Percentiles rank a stretch among this genome's conserved stretches.
Evolutionary conservation across 768 basidiomycete genomes (phyloP).

Genomic region (Wakefieldia striispora): DNA sequence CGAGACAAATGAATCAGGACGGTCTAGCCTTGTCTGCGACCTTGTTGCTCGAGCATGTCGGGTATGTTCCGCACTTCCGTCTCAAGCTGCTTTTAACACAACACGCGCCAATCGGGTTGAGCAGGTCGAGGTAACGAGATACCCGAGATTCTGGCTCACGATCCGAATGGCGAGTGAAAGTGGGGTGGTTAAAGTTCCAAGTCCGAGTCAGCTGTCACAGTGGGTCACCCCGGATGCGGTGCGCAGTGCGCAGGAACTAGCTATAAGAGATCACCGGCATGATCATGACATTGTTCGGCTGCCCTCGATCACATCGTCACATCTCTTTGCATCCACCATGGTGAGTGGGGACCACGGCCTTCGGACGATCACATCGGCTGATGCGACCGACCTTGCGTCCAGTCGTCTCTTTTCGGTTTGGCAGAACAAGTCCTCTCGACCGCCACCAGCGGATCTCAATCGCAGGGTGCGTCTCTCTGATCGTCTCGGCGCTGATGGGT

Average conservation of each 20-base stretch:
- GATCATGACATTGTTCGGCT: conserved; percentile 9
- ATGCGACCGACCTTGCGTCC: neutral
- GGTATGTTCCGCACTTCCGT: too few species aligned
- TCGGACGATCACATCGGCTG: neutral
- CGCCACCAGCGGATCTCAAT: conserved; percentile 31
- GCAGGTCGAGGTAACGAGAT: neutral
- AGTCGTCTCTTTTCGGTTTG: conserved; percentile 69
- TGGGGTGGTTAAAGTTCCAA: conserved; percentile 1
- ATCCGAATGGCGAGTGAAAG: neutral
- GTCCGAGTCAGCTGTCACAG: conserved; percentile 14
- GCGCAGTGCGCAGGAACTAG: conserved; percentile 1
- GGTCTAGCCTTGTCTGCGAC: too few species aligned
- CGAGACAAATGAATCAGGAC: too few species aligned
- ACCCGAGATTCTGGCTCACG: too few species aligned
- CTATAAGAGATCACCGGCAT: conserved; percentile 7
- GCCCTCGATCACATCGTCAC: conserved; percentile 3
- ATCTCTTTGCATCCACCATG: conserved; percentile 17
- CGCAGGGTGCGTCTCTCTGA: conserved; percentile 5
- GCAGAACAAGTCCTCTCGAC: conserved; percentile 65
- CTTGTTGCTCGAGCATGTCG: too few species aligned
- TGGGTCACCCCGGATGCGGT: conserved; percentile 20
- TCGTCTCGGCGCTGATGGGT: neutral
- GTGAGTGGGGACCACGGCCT: conserved; percentile 10
- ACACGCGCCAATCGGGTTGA: neutral
- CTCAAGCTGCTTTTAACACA: too few species aligned